Conservation (phyloP, 805 yeast species). For the Yamadazyma akitaensis region DNA sequence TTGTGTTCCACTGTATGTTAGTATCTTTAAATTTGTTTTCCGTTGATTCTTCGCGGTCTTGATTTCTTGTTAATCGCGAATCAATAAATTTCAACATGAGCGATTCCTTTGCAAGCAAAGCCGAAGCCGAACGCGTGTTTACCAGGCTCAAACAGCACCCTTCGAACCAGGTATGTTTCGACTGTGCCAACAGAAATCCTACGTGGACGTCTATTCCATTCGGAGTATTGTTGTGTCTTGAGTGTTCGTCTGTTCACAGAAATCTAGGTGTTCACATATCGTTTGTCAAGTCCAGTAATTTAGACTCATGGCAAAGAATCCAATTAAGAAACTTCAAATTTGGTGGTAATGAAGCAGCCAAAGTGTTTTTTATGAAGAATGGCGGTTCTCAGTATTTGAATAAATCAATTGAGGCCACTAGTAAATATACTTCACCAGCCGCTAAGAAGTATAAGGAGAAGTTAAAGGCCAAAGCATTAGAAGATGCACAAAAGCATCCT, state of each 20-base stretch:
- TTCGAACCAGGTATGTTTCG: constrained; percentile 86
- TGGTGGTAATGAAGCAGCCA: constrained; percentile 88
- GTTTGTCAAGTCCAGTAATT: constrained; percentile 85
- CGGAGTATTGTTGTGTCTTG: constrained; percentile 88
- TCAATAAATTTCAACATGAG: constrained; percentile 25
- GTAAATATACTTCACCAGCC: constrained; percentile 75
- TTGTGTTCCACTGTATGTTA: too few relatives aligned
- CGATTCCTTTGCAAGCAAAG: constrained; percentile 59
- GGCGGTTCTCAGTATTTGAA: constrained; percentile 73
- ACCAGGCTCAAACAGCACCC: constrained; percentile 58
- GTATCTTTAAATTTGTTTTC: too few relatives aligned
- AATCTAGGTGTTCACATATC: constrained; percentile 95
- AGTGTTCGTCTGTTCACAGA: constrained; percentile 94
- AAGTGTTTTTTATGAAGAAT: constrained; percentile 76
- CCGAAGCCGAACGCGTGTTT: constrained; percentile 66
- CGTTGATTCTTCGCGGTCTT: too few relatives aligned
- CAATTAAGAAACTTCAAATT: constrained; percentile 89
- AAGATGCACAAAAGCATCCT: constrained; percentile 72
- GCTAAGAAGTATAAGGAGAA: constrained; percentile 83
- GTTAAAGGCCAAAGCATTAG: constrained; percentile 61
- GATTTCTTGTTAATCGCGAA: background rate
- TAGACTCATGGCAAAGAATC: constrained; percentile 91
- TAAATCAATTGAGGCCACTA: constrained; percentile 51
- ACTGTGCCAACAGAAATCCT: constrained; percentile 90
- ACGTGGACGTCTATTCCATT: constrained; percentile 98